phyloP scores from a whole-genome alignment of 441 rosid genomes.

The Gossypium davidsonii region DNA sequence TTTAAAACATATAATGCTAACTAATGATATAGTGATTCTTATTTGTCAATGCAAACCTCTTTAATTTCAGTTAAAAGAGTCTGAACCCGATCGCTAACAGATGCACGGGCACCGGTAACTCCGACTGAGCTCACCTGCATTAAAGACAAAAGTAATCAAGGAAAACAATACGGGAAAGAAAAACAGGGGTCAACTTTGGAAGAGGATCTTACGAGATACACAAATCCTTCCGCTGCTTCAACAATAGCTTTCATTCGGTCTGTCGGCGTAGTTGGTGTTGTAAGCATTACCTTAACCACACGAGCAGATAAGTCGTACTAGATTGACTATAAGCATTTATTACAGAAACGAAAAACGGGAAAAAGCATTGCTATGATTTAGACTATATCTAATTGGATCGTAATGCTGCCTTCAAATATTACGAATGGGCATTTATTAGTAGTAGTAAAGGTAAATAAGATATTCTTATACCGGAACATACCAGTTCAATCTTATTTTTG shows the following conservation, averaged over 20 bases:
- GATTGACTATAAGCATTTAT: background rate
- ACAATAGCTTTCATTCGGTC: slow-evolving; percentile 72
- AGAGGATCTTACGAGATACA: slow-evolving; percentile 69
- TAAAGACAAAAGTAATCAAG: background rate
- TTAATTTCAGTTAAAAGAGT: slow-evolving; percentile 63
- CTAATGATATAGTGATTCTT: background rate
- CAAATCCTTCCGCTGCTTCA: slow-evolving; percentile 31
- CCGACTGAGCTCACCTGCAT: slow-evolving; percentile 79
- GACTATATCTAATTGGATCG: background rate
- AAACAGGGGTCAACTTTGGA: background rate
- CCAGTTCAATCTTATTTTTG: slow-evolving; percentile 71
- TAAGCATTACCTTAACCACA: slow-evolving; percentile 60
- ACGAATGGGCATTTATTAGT: background rate
- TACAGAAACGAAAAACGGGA: background rate
- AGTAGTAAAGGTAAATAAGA: background rate
- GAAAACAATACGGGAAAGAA: background rate
- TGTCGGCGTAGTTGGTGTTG: slow-evolving; percentile 89
- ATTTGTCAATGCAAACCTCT: slow-evolving; percentile 36
- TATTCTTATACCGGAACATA: slow-evolving; percentile 14
- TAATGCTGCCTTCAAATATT: background rate
- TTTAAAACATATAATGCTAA: background rate
- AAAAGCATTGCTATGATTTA: background rate
- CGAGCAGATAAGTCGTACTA: slow-evolving; percentile 5
- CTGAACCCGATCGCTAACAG: slow-evolving; percentile 57
- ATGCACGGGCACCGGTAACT: slow-evolving; percentile 83